Evolutionary conservation across 2,329 filamentous ascomycete genomes (phyloP).

Genomic region (Drechslera avenae): DNA sequence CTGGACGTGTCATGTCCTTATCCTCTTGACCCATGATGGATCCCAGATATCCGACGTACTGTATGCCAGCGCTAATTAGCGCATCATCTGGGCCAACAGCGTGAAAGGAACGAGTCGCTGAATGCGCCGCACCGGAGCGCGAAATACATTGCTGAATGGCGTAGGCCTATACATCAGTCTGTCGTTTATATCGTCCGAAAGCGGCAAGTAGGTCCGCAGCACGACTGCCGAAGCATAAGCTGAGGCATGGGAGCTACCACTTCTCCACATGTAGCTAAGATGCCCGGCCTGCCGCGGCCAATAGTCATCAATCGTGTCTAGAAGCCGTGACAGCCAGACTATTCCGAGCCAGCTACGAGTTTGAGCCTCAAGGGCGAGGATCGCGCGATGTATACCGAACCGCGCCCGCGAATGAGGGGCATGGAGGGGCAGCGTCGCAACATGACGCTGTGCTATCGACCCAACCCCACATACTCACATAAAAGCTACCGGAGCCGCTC

Average conservation of each 20-base stretch:
- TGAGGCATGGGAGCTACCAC: not conserved
- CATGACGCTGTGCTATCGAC: conserved; percentile 24
- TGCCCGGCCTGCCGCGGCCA: conserved; percentile 19
- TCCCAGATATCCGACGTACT: no score
- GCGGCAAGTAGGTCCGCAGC: conserved; percentile 26
- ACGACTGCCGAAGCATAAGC: conserved; percentile 1
- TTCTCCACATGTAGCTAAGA: conserved; percentile 28
- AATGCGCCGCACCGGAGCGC: not conserved
- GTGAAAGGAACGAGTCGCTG: no score
- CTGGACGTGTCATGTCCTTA: no score
- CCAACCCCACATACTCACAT: conserved; percentile 27
- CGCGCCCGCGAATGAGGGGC: conserved; percentile 35
- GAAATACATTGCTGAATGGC: conserved; percentile 7
- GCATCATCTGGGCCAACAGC: not conserved
- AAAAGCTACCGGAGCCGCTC: conserved; percentile 34
- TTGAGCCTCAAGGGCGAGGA: conserved; percentile 35
- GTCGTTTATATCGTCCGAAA: conserved; percentile 21
- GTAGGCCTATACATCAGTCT: conserved; percentile 7
- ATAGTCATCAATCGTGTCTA: conserved; percentile 13
- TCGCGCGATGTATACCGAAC: conserved; percentile 28
- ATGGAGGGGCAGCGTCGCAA: conserved; percentile 24
- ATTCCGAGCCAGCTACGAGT: conserved; percentile 30
- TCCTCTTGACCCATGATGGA: no score
- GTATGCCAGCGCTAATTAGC: no score
- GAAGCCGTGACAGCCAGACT: conserved; percentile 2